Conservation (phyloP, 2,329 filamentous ascomycete genomes). For the Aspergillus versicolor region DNA sequence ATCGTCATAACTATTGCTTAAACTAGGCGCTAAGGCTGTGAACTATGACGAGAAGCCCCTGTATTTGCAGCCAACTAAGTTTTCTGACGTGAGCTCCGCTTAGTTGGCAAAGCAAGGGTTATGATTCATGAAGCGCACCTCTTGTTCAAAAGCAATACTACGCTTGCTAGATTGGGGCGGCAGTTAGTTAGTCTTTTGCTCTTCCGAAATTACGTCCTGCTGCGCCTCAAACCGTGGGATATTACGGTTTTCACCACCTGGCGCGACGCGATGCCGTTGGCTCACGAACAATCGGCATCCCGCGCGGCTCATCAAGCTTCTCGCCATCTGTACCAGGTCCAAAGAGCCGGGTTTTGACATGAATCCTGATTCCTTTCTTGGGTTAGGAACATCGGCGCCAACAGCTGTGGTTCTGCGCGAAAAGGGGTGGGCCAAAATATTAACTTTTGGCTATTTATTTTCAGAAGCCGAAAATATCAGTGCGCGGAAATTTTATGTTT, state of each 20-base stretch:
- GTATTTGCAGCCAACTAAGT: not conserved
- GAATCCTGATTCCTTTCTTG: not conserved
- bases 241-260: not conserved
- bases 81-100: not conserved
- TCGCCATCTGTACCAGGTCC: constrained; percentile 15
- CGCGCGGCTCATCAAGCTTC: constrained; percentile 8
- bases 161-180: constrained; percentile 3
- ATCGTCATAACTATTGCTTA: not conserved
- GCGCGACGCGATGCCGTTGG: no score
- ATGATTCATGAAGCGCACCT: not conserved
- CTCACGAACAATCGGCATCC: not conserved
- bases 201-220: not conserved
- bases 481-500: not conserved
- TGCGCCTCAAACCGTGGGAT: not conserved
- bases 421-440: not conserved
- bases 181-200: not conserved
- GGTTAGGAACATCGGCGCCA: not conserved
- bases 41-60: not conserved
- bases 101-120: constrained; percentile 1
- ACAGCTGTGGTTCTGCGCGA: not conserved
- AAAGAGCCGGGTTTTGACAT: constrained; percentile 12
- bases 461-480: not conserved
- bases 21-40: not conserved
- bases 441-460: not conserved
- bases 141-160: constrained; percentile 12